Conservation (phyloP, 176 grass and related monocot genomes). For the Dactylis glomerata region DNA sequence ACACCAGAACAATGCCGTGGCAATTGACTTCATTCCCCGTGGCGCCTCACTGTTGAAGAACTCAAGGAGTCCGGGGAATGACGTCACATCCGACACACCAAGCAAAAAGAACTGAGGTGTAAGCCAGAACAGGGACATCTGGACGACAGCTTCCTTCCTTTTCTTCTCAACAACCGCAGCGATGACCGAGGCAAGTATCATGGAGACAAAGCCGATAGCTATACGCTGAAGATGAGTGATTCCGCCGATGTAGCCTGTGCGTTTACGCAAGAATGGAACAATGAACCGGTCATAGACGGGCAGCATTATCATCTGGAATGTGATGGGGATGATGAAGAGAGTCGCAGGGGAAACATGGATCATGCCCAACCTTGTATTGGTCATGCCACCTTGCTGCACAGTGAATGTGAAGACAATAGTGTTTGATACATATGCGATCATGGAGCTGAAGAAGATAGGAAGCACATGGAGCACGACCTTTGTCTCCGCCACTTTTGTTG, state of each 20-base stretch:
- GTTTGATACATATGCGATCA: conserved; percentile 39
- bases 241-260: conserved; percentile 36
- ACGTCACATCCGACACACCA: conserved; percentile 52
- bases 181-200: conserved; percentile 26
- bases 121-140: conserved; percentile 65
- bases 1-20: conserved; percentile 51
- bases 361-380: conserved; percentile 50
- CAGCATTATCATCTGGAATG: conserved; percentile 49
- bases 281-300: conserved; percentile 46
- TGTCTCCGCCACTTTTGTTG: conserved; percentile 58
- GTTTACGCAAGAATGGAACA: conserved; percentile 36
- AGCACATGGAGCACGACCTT: conserved; percentile 47
- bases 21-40: conserved; percentile 59
- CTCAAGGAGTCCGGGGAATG: conserved; percentile 55
- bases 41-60: conserved; percentile 66
- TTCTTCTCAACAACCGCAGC: conserved; percentile 47
- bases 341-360: conserved; percentile 51
- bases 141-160: conserved; percentile 13
- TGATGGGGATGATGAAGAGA: conserved; percentile 54
- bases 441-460: conserved; percentile 60
- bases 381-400: conserved; percentile 50
- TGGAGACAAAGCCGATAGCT: conserved; percentile 20
- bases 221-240: conserved; percentile 51
- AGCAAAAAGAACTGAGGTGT: conserved; percentile 48
- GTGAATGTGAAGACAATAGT: conserved; percentile 45